Evolutionary conservation across 352 stramenopile genomes (phyloP).

Genomic region (Blastocystis sp.): DNA sequence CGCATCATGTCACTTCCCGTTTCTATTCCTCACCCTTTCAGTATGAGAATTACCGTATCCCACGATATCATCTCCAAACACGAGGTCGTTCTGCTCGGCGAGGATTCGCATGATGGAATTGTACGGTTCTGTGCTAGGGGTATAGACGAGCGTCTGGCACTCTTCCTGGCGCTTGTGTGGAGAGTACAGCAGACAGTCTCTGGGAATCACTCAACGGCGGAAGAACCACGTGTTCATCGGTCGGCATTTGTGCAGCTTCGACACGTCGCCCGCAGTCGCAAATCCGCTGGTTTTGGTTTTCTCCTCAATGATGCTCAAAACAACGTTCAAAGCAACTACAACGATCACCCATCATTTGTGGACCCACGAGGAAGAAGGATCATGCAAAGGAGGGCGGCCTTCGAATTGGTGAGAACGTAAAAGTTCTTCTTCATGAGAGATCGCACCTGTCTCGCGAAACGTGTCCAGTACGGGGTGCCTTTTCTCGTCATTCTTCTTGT

Average conservation of each 20-base stretch:
- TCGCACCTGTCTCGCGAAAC: neutral
- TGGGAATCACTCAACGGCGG: neutral
- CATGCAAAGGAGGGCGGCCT: neutral
- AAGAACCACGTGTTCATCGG: neutral
- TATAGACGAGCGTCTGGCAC: conserved; percentile 29
- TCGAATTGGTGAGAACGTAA: conserved; percentile 19
- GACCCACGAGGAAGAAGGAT: conserved; percentile 22
- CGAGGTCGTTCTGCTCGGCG: neutral
- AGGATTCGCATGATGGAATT: neutral
- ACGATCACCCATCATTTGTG: neutral
- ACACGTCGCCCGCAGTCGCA: neutral
- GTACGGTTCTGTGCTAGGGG: neutral
- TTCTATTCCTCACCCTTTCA: neutral
- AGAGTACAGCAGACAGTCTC: neutral
- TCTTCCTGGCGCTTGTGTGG: neutral
- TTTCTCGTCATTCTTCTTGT: neutral
- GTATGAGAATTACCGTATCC: neutral
- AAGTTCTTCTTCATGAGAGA: conserved; percentile 21
- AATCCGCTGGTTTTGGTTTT: neutral
- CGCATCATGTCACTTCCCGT: neutral
- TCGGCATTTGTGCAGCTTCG: neutral
- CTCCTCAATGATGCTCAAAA: neutral
- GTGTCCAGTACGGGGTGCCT: neutral
- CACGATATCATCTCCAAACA: conserved; percentile 3
- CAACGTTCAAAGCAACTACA: neutral